Conservation (phyloP, 352 stramenopile genomes). For the Phytophthora hybrid region DNA sequence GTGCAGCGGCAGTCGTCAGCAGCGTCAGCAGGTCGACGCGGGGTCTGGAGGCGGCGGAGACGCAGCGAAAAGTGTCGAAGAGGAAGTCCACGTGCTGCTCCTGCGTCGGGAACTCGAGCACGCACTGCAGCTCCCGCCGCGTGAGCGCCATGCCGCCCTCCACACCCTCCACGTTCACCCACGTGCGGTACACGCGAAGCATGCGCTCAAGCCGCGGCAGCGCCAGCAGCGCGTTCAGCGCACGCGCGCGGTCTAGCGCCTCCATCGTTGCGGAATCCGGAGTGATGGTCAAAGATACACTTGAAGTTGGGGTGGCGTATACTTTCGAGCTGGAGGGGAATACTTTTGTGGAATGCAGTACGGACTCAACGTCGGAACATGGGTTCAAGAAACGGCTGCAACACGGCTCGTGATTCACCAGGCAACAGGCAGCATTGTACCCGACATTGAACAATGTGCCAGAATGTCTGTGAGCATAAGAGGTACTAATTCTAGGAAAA, state of each 20-base stretch:
- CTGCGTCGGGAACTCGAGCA: slow-evolving; percentile 59
- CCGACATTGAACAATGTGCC: no score
- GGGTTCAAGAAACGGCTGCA: slow-evolving; percentile 19
- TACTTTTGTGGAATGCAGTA: slow-evolving; percentile 6
- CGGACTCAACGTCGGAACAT: slow-evolving; percentile 26
- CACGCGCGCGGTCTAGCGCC: slow-evolving; percentile 47
- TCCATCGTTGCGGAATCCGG: slow-evolving; percentile 25
- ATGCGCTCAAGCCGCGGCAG: slow-evolving; percentile 66
- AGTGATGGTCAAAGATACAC: slow-evolving; percentile 23
- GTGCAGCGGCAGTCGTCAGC: slow-evolving; percentile 48
- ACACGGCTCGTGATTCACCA: no score
- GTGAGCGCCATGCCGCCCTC: slow-evolving; percentile 73
- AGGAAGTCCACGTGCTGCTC: slow-evolving; percentile 56
- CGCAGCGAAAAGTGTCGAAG: slow-evolving; percentile 51
- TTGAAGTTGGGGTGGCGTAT: slow-evolving; percentile 6
- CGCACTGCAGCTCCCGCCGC: slow-evolving; percentile 65
- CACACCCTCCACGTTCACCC: slow-evolving; percentile 57
- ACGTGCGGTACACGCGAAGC: slow-evolving; percentile 62
- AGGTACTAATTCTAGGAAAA: no score
- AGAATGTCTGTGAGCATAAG: no score
- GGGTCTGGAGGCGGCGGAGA: background rate
- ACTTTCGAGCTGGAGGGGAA: slow-evolving; percentile 5
- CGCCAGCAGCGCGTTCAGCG: slow-evolving; percentile 54
- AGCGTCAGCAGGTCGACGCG: slow-evolving; percentile 70
- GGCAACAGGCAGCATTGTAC: no score